Evolutionary conservation across 2,329 filamentous ascomycete species (phyloP).

Genomic region (Talaromyces pinophilus): DNA sequence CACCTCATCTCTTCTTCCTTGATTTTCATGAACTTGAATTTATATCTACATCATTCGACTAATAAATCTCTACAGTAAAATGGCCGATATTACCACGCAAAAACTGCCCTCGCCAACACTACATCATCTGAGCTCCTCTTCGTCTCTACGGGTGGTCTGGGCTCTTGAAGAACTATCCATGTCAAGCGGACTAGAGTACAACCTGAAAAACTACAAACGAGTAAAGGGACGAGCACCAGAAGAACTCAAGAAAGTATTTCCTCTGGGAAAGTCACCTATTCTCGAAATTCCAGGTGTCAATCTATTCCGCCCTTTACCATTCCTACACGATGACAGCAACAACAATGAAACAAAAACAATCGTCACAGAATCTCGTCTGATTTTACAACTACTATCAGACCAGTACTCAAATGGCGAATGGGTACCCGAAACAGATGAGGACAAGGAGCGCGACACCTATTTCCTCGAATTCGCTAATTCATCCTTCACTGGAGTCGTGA

Average conservation of each 20-base stretch:
- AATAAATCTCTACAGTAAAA: neutral
- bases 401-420: slow-evolving; percentile 29
- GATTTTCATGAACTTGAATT: neutral
- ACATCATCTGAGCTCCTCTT: slow-evolving; percentile 30
- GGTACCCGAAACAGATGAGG: slow-evolving; percentile 25
- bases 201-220: slow-evolving; percentile 30
- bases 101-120: slow-evolving; percentile 25
- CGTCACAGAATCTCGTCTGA: slow-evolving; percentile 31
- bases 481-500: slow-evolving; percentile 25
- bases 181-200: slow-evolving; percentile 27
- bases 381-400: slow-evolving; percentile 32
- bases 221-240: slow-evolving; percentile 20
- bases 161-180: slow-evolving; percentile 31
- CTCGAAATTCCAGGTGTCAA: slow-evolving; percentile 24
- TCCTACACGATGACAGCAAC: neutral
- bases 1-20: neutral
- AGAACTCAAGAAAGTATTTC: slow-evolving; percentile 27
- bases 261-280: slow-evolving; percentile 33
- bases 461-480: slow-evolving; percentile 30
- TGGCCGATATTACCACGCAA: neutral
- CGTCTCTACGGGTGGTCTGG: slow-evolving; percentile 29
- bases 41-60: neutral
- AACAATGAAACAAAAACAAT: slow-evolving; percentile 15
- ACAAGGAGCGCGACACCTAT: slow-evolving; percentile 28
- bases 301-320: slow-evolving; percentile 17